Evolutionary conservation across 352 stramenopile genomes (phyloP).

Genomic region (Plasmopara viticola): DNA sequence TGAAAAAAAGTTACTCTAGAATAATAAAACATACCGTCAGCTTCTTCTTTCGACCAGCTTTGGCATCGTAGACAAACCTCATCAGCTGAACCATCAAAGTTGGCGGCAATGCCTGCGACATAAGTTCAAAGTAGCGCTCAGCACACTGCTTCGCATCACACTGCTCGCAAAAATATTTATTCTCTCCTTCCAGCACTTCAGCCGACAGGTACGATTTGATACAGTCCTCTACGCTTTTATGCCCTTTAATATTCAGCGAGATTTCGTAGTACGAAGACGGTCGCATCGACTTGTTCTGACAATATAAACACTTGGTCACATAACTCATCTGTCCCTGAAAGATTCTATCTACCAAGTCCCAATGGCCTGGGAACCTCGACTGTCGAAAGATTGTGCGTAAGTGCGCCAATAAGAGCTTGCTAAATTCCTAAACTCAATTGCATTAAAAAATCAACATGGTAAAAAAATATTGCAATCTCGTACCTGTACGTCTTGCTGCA

Average conservation of each 20-base stretch:
- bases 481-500: slow-evolving; percentile 86
- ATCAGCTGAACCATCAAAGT: slow-evolving; percentile 80
- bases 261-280: slow-evolving; percentile 81
- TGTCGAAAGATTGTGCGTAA: slow-evolving; percentile 72
- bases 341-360: slow-evolving; percentile 62
- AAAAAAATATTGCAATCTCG: neutral
- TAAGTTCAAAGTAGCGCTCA: slow-evolving; percentile 65
- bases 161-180: slow-evolving; percentile 82
- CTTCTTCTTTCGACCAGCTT: slow-evolving; percentile 76
- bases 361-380: slow-evolving; percentile 43
- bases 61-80: slow-evolving; percentile 81
- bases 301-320: slow-evolving; percentile 75
- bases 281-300: slow-evolving; percentile 55
- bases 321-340: slow-evolving; percentile 84
- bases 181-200: slow-evolving; percentile 77
- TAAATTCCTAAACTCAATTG: slow-evolving; percentile 65
- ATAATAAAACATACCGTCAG: slow-evolving; percentile 46
- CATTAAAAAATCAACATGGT: slow-evolving; percentile 6
- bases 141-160: slow-evolving; percentile 75
- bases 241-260: slow-evolving; percentile 81
- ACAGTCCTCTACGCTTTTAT: slow-evolving; percentile 65
- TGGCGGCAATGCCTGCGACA: slow-evolving; percentile 43
- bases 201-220: slow-evolving; percentile 64
- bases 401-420: slow-evolving; percentile 75
- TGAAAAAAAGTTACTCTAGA: neutral